Percentiles rank a stretch among this genome's conserved stretches.
phyloP scores from a whole-genome alignment of 2,329 filamentous ascomycete genomes.

The Rhynchosporium agropyri region DNA sequence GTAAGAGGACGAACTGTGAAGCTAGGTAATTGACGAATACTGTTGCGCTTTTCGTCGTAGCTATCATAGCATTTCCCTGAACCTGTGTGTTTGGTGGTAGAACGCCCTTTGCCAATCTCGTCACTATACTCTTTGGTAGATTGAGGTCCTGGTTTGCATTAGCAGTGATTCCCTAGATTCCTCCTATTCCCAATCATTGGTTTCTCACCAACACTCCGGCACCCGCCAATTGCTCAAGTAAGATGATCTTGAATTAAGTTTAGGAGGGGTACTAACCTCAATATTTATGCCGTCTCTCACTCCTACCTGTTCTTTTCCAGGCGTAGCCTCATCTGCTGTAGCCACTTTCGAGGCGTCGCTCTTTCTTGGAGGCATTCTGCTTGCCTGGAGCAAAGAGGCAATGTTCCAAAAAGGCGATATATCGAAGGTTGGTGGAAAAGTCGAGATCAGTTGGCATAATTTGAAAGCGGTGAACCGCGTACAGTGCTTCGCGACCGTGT shows the following conservation, averaged over 20 bases:
- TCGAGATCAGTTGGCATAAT: slow-evolving; percentile 3
- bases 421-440: slow-evolving; percentile 7
- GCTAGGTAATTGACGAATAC: slow-evolving; percentile 83
- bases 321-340: slow-evolving; percentile 47
- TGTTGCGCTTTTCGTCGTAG: slow-evolving; percentile 79
- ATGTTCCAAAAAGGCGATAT: background rate
- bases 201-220: background rate
- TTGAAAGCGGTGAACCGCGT: slow-evolving; percentile 14
- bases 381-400: background rate
- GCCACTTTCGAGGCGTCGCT: slow-evolving; percentile 53
- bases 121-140: slow-evolving; percentile 80
- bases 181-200: background rate
- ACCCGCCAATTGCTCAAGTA: background rate
- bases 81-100: slow-evolving; percentile 81
- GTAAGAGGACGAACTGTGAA: slow-evolving; percentile 60
- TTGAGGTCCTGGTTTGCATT: slow-evolving; percentile 62
- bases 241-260: background rate
- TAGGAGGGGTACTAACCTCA: slow-evolving; percentile 48
- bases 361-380: slow-evolving; percentile 58
- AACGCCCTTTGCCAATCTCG: slow-evolving; percentile 76
- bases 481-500: slow-evolving; percentile 8
- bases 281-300: slow-evolving; percentile 46
- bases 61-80: slow-evolving; percentile 78
- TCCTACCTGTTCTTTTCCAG: slow-evolving; percentile 36
- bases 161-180: background rate